These are phyloP conservation scores for Kodamaea alishanica DNA, from an alignment of 1,139 yeast genomes.

Conservation along the genomic window DNA sequence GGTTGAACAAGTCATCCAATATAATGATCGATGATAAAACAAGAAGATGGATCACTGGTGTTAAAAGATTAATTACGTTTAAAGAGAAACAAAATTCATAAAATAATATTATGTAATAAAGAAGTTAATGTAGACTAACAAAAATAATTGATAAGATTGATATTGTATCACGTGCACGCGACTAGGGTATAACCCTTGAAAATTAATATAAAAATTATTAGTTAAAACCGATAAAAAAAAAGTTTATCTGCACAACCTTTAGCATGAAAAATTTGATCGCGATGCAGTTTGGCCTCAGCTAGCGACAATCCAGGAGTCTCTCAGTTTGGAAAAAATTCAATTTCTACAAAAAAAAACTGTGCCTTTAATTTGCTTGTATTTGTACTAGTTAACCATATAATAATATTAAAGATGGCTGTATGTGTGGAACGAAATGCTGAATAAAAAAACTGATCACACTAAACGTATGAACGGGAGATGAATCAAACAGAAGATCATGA, in stretches of 20 bases:
- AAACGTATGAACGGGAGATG: neutral
- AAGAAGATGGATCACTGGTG: slow-evolving; percentile 70
- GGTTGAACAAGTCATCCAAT: slow-evolving; percentile 52
- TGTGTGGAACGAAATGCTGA: slow-evolving; percentile 14
- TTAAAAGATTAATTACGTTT: slow-evolving; percentile 67
- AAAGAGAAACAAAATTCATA: slow-evolving; percentile 27
- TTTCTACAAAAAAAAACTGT: neutral
- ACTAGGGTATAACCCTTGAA: slow-evolving; percentile 6
- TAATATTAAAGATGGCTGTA: slow-evolving; percentile 32
- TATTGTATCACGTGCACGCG: slow-evolving; percentile 2
- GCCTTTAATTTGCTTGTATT: too few relatives aligned
- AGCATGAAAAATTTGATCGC: too few relatives aligned
- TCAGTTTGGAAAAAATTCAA: slow-evolving; percentile 9
- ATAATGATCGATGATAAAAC: slow-evolving; percentile 78
- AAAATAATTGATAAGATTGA: neutral
- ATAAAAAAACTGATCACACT: neutral
- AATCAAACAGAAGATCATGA: slow-evolving; percentile 3
- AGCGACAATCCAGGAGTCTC: slow-evolving; percentile 3
- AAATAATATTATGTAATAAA: neutral
- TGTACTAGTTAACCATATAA: slow-evolving; percentile 6
- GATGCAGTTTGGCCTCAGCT: too few relatives aligned
- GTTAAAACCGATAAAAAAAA: too few relatives aligned
- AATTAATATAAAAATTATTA: too few relatives aligned
- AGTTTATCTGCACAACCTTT: too few relatives aligned
- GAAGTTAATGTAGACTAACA: neutral